Evolutionary conservation across 2,329 filamentous ascomycete genomes (phyloP).

Genomic region (Fusarium fujikuroi): DNA sequence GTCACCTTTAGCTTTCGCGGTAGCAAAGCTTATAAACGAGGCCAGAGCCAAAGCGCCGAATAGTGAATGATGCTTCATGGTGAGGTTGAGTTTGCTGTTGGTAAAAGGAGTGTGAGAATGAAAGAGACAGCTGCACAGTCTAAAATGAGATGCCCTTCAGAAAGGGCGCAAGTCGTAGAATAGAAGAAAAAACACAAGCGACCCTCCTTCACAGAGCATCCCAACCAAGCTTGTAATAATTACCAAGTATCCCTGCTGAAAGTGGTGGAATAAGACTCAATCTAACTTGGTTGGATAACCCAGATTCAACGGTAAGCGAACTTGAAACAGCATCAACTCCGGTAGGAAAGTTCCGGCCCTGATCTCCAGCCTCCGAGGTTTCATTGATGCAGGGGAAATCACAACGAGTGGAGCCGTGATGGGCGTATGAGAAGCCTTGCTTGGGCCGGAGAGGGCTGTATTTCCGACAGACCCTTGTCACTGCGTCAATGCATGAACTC

Average conservation of each 20-base stretch:
- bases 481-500: constrained; percentile 14
- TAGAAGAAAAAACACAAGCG: constrained; percentile 14
- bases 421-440: background rate
- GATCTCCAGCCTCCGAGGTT: constrained; percentile 3
- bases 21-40: background rate
- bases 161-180: background rate
- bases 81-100: background rate
- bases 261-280: background rate
- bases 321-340: constrained; percentile 15
- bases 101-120: background rate
- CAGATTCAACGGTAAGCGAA: background rate
- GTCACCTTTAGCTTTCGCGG: constrained; percentile 18
- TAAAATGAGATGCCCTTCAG: background rate
- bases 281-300: background rate
- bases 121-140: background rate
- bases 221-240: background rate
- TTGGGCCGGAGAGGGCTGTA: background rate
- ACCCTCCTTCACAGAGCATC: background rate
- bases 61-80: constrained; percentile 16
- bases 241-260: background rate
- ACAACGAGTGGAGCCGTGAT: background rate
- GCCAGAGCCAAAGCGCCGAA: constrained; percentile 6
- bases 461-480: constrained; percentile 3
- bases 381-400: constrained; percentile 21
- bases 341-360: background rate